Base-by-base conservation (phyloP, 2,329 filamentous ascomycete species). In the Colletotrichum sansevieriae region DNA sequence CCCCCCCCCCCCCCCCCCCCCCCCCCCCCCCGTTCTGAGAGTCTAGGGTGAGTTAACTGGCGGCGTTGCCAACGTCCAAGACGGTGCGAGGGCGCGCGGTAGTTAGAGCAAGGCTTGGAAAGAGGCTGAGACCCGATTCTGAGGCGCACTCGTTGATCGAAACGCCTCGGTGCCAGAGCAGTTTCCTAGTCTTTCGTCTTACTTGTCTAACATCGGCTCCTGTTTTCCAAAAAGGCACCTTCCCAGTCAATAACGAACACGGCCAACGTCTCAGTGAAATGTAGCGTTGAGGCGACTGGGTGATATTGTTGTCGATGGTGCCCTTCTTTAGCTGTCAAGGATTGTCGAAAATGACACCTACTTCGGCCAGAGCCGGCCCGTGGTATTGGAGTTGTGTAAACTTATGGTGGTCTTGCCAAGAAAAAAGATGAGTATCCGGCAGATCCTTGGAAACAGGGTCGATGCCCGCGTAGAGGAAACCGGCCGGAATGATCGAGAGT, bases 121-220 rank as follows among this genome's bases (percentile, higher is more conserved):
- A 43, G 49, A 29, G 59, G 41, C 29, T 29, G n/a, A 33, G 65
- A 63, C 37, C 65, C 59, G 51, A 44, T 57, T 37, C 51, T 63
- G 65, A 44, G 65, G 44, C 60, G 52, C 60, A 63, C 52, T 51
- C 15, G 44, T 25, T 35, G 37, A 44, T 41, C 51, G 25, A 62
- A 33, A 68, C 37, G 39, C 46, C 52, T 63, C 35, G 52, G 51
- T 43, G 49, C 52, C 25, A 35, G 20, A 43, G 13, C 33, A 29
- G 37, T 44, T n/a, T 33, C 35, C 37, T 15, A 59, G 52, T 51
- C 39, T 18, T 43, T 46, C 8, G 51, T 20, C 33, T 59, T 25
- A 8, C 35, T 22, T 22, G 37, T 37, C 37, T 51, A 43, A 37
- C 37, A n/a, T 37, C 43, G 37, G 25, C 65, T 64, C 15, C 44